A percentile compares a stretch with the other conserved stretches of the same genome.
Evolutionary conservation across 768 basidiomycete species (phyloP).

Genomic region (Rhizopogon sp.): DNA sequence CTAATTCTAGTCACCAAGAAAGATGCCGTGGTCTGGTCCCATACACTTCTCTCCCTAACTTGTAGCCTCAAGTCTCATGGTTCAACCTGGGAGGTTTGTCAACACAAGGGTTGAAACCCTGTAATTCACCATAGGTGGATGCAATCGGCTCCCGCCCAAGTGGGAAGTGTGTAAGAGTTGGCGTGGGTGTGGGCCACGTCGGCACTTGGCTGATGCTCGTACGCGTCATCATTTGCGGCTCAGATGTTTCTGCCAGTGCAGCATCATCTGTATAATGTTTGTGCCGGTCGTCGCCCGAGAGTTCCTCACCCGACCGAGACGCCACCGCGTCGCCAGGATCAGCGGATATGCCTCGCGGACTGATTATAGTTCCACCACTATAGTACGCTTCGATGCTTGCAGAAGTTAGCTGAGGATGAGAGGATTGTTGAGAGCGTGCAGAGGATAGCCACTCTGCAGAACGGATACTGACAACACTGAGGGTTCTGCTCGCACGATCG

Average conservation of each 20-base stretch:
- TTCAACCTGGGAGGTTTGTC: background rate
- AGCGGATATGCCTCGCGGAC: background rate
- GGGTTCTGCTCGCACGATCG: conserved; percentile 14
- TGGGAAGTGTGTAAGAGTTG: conserved; percentile 18
- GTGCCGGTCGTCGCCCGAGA: background rate
- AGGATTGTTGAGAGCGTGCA: conserved; percentile 10
- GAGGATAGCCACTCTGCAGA: conserved; percentile 28
- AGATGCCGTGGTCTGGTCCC: background rate
- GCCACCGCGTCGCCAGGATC: background rate
- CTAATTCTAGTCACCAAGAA: background rate
- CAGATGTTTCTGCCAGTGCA: background rate
- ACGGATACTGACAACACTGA: conserved; percentile 24
- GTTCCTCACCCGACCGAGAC: background rate
- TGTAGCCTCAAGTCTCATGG: background rate
- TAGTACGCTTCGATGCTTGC: conserved; percentile 24
- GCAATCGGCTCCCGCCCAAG: conserved; percentile 21
- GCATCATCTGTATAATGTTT: conserved; percentile 8
- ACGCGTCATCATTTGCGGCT: background rate
- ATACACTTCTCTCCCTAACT: conserved; percentile 6
- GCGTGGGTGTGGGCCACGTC: conserved; percentile 29
- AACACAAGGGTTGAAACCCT: background rate
- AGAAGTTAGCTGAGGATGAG: conserved; percentile 10
- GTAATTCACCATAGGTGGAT: conserved; percentile 26
- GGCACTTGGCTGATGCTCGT: conserved; percentile 35
- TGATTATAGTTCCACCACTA: conserved; percentile 7